phyloP scores from a whole-genome alignment of 2,329 filamentous ascomycete species.

The Thielaviopsis cerberus region DNA sequence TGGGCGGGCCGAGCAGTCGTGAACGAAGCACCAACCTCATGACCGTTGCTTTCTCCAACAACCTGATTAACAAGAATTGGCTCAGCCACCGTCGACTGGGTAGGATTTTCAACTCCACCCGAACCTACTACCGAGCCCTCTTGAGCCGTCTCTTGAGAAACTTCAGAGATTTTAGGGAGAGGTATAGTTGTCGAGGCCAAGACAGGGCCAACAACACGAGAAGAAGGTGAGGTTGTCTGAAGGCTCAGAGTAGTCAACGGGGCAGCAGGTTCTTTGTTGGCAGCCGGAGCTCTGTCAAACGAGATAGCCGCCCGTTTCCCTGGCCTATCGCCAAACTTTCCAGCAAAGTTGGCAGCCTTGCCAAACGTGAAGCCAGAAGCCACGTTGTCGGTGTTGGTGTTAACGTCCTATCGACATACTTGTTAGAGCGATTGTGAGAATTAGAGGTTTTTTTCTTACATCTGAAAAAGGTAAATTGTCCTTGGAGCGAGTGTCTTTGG shows the following conservation, averaged over 20 bases:
- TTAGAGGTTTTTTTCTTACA: neutral
- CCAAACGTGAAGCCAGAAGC: slow-evolving; percentile 8
- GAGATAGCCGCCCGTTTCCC: neutral
- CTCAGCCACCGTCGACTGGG: neutral
- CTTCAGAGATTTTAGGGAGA: neutral
- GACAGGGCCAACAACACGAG: neutral
- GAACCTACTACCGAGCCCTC: neutral
- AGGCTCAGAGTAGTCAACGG: neutral
- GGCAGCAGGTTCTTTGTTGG: neutral
- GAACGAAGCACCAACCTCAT: neutral
- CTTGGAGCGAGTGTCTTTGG: neutral
- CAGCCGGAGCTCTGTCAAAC: neutral
- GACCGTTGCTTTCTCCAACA: neutral
- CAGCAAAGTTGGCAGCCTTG: slow-evolving; percentile 10
- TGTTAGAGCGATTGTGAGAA: neutral
- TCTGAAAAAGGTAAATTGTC: neutral
- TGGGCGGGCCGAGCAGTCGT: neutral
- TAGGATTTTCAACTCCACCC: neutral
- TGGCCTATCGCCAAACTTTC: slow-evolving; percentile 6
- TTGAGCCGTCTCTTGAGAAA: neutral
- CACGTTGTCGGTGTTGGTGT: neutral
- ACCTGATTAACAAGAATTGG: neutral
- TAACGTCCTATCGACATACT: neutral
- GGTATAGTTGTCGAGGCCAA: neutral
- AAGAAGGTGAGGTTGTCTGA: neutral